Base-by-base conservation (phyloP, 352 stramenopile species). In the Phytophthora boehmeriae region DNA sequence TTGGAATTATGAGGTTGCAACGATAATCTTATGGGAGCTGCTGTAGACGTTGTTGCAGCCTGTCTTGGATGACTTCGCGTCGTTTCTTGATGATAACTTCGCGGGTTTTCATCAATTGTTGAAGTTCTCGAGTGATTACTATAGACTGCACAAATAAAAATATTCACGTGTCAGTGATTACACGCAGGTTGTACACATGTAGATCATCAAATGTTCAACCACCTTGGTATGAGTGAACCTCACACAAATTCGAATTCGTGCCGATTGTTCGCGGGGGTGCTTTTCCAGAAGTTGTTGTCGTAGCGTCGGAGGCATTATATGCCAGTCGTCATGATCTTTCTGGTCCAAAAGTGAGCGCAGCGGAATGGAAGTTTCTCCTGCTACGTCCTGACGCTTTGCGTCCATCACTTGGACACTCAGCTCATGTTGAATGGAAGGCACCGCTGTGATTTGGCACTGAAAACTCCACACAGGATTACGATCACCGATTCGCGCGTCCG, bases 261-360 rank as follows among this genome's bases (percentile, higher is more conserved):
- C 79, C 16, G 73, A 57, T n/a, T 68, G 59, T 0, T 54, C 27
- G 2, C 80, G 76, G 11, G 64, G 54, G 0, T 43, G 43, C 43
- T 68, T 76, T 56, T 92, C 83, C 1, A 89, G 41, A 5, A 85
- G 53, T 53, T 89, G 79, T 54, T 92, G 83, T 0, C 72, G 66
- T 14, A 92, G 54, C 23, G 83, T 92, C 28, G 72, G 79, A 30
- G 73, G 79, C 34, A 92, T 50, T 0, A 78, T 42, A 36, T 82
- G 54, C 80, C 83, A 89, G n/a, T 79, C 59, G 10, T 76, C 66
- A 59, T 89, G 75, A 5, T 83, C 57, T 39, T 83, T 84, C 52
- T 92, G 83, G 42, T 90, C 76, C 47, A 90, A 45, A 0, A 89
- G 69, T 17, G 64, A 63, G 2, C 79, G 79, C 14, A 92, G 71